These are phyloP conservation scores for Claviceps humidiphila DNA, from an alignment of 2,329 filamentous ascomycete genomes.

Conservation along the genomic window DNA sequence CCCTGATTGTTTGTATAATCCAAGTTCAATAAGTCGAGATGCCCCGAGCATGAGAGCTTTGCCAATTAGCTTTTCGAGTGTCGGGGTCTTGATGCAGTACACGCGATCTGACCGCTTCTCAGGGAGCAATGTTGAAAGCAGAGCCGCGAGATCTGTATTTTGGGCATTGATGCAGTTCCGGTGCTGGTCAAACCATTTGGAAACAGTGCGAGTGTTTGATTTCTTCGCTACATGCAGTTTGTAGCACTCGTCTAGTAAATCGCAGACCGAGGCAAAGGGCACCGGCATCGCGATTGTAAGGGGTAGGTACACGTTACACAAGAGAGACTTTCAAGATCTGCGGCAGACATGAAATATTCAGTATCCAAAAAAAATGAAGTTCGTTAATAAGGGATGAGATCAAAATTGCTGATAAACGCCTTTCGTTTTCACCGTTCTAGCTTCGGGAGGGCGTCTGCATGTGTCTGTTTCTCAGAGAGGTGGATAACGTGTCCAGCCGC, in stretches of 20 bases:
- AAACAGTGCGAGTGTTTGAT: slow-evolving; percentile 27
- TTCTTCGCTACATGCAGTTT: slow-evolving; percentile 21
- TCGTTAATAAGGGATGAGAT: no score
- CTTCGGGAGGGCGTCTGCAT: background rate
- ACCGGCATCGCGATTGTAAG: slow-evolving; percentile 40
- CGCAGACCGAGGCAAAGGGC: slow-evolving; percentile 57
- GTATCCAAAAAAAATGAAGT: background rate
- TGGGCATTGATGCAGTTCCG: slow-evolving; percentile 41
- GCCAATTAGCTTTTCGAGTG: slow-evolving; percentile 53
- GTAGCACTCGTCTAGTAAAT: slow-evolving; percentile 58
- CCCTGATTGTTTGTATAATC: slow-evolving; percentile 45
- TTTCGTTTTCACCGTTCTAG: background rate
- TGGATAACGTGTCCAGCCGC: background rate
- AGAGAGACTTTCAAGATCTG: background rate
- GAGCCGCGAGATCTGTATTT: slow-evolving; percentile 43
- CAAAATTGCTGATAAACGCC: no score
- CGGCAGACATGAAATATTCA: background rate
- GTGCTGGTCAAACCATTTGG: slow-evolving; percentile 57
- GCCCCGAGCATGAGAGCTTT: slow-evolving; percentile 52
- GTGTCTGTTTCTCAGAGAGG: background rate
- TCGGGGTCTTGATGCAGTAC: slow-evolving; percentile 51
- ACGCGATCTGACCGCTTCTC: slow-evolving; percentile 66
- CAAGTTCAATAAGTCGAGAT: slow-evolving; percentile 47
- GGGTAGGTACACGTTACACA: background rate
- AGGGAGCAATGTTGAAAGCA: slow-evolving; percentile 66